Evolutionary conservation across 306 rosid species (phyloP), one percentile per base, ranked within the genome.

Genomic region (Inga oerstediana): DNA sequence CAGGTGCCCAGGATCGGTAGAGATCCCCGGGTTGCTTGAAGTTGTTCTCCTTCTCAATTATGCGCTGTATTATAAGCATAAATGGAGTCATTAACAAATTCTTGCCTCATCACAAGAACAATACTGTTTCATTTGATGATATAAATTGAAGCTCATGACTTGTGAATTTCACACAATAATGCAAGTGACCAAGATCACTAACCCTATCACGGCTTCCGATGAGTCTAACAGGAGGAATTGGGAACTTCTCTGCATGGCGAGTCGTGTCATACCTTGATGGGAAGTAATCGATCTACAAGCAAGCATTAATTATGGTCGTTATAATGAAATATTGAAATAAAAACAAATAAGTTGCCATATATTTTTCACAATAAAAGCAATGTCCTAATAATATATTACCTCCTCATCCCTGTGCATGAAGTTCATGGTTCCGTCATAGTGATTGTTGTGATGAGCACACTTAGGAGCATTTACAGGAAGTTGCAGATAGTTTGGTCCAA

Each of bases 1-100:
- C 98, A 20, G 96, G 86, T 46, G 90, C 83, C 89, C 87, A 92
- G 72, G 98, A 84, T 75, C 98, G 84, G 94, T 91, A 95, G 91
- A 97, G 90, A 88, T 93, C 98, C 78, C 98, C 98, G 4, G 98
- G 90, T 82, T 95, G 90, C 92, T 93, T 95, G 83, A 95, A 95
- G 94, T 93, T 83, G 88, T 56, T 56, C 64, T 56, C 27, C 27
- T 56, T 56, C 64, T 56, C 64, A 56, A 56, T 56, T 56, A 22
- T 95, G 80, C 84, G 35, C 98, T 95, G 92, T 91, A 85, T 82
- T 2, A 54, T 67, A 80, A 71, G 61, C 80, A 56, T 19, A 2
- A 67, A 84, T 32, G 80, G 39, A 62, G 78, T 61, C 27, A 76
- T 45, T 56, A 22, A 75, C 39, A 44, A 67, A 74, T 74, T 78